Evolutionary conservation across 345 rosid genomes (phyloP).

Genomic region (Syzygium grande): DNA sequence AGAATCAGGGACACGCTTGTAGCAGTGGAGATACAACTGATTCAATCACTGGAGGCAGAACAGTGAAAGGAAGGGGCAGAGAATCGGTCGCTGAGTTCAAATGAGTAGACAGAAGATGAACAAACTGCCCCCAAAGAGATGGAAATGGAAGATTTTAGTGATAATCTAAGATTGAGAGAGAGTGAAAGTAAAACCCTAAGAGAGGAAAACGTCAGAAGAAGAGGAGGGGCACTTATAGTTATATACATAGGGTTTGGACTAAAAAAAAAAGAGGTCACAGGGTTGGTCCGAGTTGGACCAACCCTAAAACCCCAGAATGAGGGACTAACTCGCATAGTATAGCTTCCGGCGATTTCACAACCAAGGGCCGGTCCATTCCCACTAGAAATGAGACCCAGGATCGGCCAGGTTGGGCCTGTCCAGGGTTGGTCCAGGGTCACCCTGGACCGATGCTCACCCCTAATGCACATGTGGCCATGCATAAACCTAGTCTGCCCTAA

Average conservation of each 20-base stretch:
- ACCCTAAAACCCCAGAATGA: not conserved
- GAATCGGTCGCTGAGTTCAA: not conserved
- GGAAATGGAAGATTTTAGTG: not conserved
- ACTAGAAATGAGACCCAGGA: not conserved
- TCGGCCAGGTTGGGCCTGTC: too few relatives aligned
- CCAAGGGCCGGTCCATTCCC: accelerated
- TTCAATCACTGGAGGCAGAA: not conserved
- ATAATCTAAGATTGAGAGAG: not conserved
- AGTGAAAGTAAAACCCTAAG: not conserved
- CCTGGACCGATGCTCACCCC: not conserved
- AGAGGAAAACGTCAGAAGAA: not conserved
- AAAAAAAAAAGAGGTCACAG: too few relatives aligned
- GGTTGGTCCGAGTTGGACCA: not conserved
- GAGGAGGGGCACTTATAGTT: accelerated
- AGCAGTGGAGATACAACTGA: not conserved
- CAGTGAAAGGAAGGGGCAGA: not conserved
- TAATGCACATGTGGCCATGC: not conserved
- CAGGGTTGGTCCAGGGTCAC: not conserved
- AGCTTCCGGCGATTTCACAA: not conserved
- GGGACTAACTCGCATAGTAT: not conserved
- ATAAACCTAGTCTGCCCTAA: not conserved
- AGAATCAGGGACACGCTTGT: not conserved
- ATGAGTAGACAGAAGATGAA: not conserved
- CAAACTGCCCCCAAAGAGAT: not conserved
- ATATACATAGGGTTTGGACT: too few relatives aligned